Conservation (phyloP, 495 filamentous ascomycete genomes). For the Neurospora discreta region DNA sequence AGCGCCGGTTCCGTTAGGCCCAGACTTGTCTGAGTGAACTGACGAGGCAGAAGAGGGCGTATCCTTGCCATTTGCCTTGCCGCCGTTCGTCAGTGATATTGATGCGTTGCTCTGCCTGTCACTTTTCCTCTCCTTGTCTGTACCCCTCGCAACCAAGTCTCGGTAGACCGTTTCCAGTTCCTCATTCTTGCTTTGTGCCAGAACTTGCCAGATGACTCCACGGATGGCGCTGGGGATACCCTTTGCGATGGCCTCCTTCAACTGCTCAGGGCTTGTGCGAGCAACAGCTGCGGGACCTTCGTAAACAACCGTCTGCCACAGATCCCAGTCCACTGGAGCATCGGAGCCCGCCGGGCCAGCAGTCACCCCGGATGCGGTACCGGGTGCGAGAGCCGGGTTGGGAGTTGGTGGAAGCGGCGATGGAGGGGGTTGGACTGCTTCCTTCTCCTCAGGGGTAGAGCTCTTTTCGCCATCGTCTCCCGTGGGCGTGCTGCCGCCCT, state of each 20-base stretch:
- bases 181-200: conserved; percentile 86
- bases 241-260: conserved; percentile 81
- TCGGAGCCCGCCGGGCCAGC: conserved; percentile 57
- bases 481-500: conserved; percentile 46
- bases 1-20: conserved; percentile 46
- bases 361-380: conserved; percentile 67
- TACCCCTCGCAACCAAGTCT: conserved; percentile 70
- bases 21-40: conserved; percentile 69
- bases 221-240: conserved; percentile 92
- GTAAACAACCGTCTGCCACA: conserved; percentile 94
- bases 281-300: conserved; percentile 81
- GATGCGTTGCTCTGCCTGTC: conserved; percentile 41
- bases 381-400: conserved; percentile 56
- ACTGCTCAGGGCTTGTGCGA: conserved; percentile 70
- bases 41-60: conserved; percentile 70
- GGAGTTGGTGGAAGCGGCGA: conserved; percentile 42
- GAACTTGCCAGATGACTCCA: conserved; percentile 94
- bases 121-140: conserved; percentile 54
- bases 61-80: conserved; percentile 42
- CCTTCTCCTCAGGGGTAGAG: conserved; percentile 44
- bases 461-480: conserved; percentile 38
- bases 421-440: conserved; percentile 27
- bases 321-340: conserved; percentile 81
- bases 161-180: conserved; percentile 82
- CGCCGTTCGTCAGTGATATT: conserved; percentile 19